Conservation (phyloP, 768 basidiomycete genomes). For the Rhizopogon roseolus region DNA sequence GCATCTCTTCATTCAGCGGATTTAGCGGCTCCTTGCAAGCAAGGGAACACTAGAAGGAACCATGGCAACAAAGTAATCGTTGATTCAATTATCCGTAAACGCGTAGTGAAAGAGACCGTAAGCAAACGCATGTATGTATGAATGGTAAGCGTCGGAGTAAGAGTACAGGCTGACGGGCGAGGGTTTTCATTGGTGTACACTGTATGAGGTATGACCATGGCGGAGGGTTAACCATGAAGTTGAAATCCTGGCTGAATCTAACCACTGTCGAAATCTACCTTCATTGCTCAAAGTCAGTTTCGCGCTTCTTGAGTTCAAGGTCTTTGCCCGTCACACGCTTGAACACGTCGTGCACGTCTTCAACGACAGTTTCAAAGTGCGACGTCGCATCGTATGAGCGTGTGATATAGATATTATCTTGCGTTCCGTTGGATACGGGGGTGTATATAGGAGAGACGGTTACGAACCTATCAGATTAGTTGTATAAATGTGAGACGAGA, state of each 20-base stretch:
- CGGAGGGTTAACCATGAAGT: background rate
- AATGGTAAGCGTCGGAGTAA: background rate
- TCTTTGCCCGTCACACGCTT: conserved; percentile 75
- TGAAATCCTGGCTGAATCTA: background rate
- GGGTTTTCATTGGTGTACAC: background rate
- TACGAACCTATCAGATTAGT: conserved; percentile 62
- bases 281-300: conserved; percentile 57
- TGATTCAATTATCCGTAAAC: background rate
- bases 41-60: too few species aligned
- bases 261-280: background rate
- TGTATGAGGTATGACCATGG: background rate
- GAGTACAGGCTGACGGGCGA: background rate
- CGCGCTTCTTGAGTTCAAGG: conserved; percentile 85
- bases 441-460: conserved; percentile 85
- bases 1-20: too few species aligned
- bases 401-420: conserved; percentile 95
- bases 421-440: conserved; percentile 74
- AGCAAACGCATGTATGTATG: background rate
- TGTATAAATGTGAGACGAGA: conserved; percentile 4
- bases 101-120: background rate
- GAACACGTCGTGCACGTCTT: conserved; percentile 97
- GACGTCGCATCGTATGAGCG: conserved; percentile 98
- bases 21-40: too few species aligned
- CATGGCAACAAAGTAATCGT: too few species aligned
- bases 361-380: conserved; percentile 98